Conservation (phyloP, 202 grass and related monocot species). For the Dendrocalamus latiflorus region DNA sequence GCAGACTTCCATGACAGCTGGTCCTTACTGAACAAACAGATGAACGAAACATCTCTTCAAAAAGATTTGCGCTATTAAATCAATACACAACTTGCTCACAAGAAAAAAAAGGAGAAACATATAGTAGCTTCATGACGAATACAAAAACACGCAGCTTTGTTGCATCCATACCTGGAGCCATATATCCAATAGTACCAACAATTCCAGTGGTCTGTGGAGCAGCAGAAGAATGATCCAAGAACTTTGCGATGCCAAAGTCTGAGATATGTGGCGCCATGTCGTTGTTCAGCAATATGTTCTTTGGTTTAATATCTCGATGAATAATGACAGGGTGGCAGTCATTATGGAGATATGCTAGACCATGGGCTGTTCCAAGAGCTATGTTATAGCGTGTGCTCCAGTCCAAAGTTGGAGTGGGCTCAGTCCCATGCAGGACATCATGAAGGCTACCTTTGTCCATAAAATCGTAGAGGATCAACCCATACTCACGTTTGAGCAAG, state of each 20-base stretch:
- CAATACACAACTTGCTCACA: too few species aligned
- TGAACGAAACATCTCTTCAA: too few species aligned
- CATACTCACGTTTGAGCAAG: conserved; percentile 46
- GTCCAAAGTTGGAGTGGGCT: conserved; percentile 27
- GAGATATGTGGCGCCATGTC: conserved; percentile 64
- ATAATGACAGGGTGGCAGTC: conserved; percentile 54
- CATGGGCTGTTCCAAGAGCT: conserved; percentile 52
- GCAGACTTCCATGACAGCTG: too few species aligned
- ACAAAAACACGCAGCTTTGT: background rate
- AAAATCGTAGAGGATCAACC: conserved; percentile 55
- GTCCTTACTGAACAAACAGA: too few species aligned
- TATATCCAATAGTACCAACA: conserved; percentile 58
- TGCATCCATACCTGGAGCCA: conserved; percentile 49
- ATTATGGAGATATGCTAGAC: conserved; percentile 51
- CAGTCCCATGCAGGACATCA: conserved; percentile 50
- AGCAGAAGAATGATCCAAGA: conserved; percentile 32
- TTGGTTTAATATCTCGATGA: conserved; percentile 58
- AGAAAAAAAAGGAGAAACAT: too few species aligned
- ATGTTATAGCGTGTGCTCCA: conserved; percentile 43
- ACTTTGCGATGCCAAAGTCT: conserved; percentile 67
- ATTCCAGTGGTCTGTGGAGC: conserved; percentile 39
- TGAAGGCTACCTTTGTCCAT: conserved; percentile 65
- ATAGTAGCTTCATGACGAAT: background rate
- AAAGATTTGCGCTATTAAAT: too few species aligned
- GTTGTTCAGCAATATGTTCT: conserved; percentile 55